Evolutionary conservation across 192 early-diverging fungal species (phyloP).

Genomic region (Backusella luteola): DNA sequence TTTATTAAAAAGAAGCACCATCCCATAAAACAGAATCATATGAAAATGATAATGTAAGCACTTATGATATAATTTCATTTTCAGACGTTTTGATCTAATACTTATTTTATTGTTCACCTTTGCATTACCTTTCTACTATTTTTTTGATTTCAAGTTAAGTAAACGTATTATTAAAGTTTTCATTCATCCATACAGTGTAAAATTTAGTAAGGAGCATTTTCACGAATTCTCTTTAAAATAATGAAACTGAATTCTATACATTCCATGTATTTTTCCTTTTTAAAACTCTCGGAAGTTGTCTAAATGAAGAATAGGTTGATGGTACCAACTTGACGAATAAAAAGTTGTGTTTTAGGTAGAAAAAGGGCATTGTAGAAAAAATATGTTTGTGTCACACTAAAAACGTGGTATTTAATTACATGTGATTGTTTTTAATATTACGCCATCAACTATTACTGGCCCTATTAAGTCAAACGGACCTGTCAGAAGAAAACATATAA

Average conservation of each 20-base stretch:
- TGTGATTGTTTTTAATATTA: neutral
- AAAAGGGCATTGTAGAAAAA: neutral
- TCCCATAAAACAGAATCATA: no score
- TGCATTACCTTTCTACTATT: neutral
- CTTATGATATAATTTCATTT: neutral
- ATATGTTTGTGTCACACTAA: neutral
- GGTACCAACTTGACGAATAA: neutral
- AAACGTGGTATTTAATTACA: neutral
- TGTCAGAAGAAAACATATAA: neutral
- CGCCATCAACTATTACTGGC: neutral
- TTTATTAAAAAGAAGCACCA: no score
- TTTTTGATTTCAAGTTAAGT: neutral
- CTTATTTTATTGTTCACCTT: neutral
- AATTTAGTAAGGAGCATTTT: neutral
- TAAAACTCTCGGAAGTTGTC: neutral
- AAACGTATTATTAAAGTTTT: neutral
- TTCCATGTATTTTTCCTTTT: neutral
- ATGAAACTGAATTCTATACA: neutral
- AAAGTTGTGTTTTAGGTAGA: neutral
- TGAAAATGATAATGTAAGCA: neutral
- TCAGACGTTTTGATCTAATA: neutral
- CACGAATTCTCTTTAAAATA: neutral
- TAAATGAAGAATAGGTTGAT: neutral
- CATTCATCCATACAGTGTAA: neutral
- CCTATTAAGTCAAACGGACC: neutral